Evolutionary conservation across 148 eudicot genomes (phyloP), one percentile per base, ranked within the genome.

Genomic region (Silene latifolia): DNA sequence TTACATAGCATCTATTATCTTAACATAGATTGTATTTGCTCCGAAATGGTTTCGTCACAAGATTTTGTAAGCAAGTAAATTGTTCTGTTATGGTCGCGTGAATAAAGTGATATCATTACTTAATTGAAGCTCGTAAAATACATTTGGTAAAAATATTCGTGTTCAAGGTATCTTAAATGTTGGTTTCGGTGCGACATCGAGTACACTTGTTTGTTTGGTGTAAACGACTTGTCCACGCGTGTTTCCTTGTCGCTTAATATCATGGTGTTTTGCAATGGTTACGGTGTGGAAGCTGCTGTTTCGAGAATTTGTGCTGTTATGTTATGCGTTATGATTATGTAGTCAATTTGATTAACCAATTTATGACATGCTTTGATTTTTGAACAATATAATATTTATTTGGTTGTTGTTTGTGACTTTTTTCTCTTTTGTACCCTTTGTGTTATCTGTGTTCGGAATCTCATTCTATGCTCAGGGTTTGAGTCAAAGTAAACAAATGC

Each of bases 181-280:
- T 35, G 21, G 10, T 58, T 32, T n/a, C 29, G 42, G 64, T 72
- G 19, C 20, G 56, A 47, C 72, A 68, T 68, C 47, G 39, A 67
- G 71, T 67, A 35, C 48, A 39, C 23, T 74, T 27, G 72, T 60
- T 75, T 24, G 57, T 79, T n/a, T 79, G 65, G 61, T 66, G 69
- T 39, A 66, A 61, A 59, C 44, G 17, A 51, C 14, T 51, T 13
- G 4, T 51, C 17, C 56, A 11, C 56, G 17, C 14, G 53, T 70
- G 53, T 29, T 51, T 11, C 29, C 44, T 69, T 51, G 14, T 32
- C 35, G 9, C 44, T 39, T 39, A 6, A 39, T 39, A 3, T 39
- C 44, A 7, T 39, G 44, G 44, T 39, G 44, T 39, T 7, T 39
- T 7, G 6, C 44, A 39, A 39, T 39, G 44, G 9, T 39, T 39